Percentiles rank a stretch among this genome's conserved stretches.
Evolutionary conservation across 345 rosid genomes (phyloP).

Genomic region (Eucalyptus albens): DNA sequence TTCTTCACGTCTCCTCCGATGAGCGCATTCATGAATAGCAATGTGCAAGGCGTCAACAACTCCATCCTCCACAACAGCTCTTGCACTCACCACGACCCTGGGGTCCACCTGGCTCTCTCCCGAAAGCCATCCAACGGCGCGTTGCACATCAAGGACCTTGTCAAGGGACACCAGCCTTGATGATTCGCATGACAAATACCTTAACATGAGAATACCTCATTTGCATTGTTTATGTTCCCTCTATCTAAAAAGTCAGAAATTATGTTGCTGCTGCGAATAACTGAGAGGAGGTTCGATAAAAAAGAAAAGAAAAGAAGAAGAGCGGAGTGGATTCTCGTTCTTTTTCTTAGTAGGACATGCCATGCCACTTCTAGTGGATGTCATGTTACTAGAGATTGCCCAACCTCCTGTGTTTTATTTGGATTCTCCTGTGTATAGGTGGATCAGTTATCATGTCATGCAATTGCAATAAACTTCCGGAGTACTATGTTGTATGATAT

Average conservation of each 20-base stretch:
- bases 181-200: neutral
- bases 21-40: conserved; percentile 64
- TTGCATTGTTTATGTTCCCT: neutral
- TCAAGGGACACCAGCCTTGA: neutral
- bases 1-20: conserved; percentile 12
- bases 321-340: neutral
- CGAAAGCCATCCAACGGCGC: conserved; percentile 31
- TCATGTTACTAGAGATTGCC: neutral
- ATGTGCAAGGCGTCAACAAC: conserved; percentile 83
- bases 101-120: conserved; percentile 48
- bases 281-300: neutral
- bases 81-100: conserved; percentile 69
- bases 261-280: neutral
- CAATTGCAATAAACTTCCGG: neutral
- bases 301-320: neutral
- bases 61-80: conserved; percentile 60
- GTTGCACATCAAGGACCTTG: conserved; percentile 23
- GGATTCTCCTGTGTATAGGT: neutral
- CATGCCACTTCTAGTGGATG: neutral
- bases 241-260: neutral
- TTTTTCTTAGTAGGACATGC: neutral
- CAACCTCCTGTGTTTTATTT: neutral
- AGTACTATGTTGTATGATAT: neutral
- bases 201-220: neutral
- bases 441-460: neutral